phyloP scores from a whole-genome alignment of 2,329 filamentous ascomycete genomes.

The Colletotrichum cuscutae region DNA sequence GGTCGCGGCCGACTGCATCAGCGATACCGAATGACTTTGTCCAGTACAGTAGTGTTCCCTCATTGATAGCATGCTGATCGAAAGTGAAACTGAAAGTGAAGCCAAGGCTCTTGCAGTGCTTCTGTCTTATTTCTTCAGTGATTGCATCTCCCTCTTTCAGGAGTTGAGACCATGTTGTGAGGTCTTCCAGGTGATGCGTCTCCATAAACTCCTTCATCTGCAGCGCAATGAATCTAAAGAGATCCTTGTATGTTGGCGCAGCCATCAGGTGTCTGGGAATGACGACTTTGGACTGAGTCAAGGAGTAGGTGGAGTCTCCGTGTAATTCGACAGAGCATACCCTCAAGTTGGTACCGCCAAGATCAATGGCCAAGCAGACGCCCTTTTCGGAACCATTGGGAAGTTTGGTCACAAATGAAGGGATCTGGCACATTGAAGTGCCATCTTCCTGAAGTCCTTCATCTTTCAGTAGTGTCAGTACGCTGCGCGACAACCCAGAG shows the following conservation, averaged over 20 bases:
- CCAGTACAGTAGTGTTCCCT: constrained; percentile 79
- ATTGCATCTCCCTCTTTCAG: neutral
- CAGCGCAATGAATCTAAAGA: constrained; percentile 79
- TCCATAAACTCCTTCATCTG: constrained; percentile 77
- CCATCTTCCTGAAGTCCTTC: constrained; percentile 49
- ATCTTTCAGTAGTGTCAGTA: constrained; percentile 49
- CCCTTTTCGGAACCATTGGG: constrained; percentile 83
- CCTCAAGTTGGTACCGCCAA: constrained; percentile 48
- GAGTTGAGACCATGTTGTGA: constrained; percentile 16
- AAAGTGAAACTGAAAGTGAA: constrained; percentile 76
- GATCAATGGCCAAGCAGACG: constrained; percentile 44
- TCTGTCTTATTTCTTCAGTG: constrained; percentile 4
- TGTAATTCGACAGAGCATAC: constrained; percentile 46
- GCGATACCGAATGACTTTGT: constrained; percentile 84
- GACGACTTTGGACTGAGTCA: constrained; percentile 66
- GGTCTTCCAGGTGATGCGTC: constrained; percentile 57
- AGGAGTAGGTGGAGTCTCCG: constrained; percentile 75
- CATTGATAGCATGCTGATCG: constrained; percentile 73
- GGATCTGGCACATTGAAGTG: constrained; percentile 67
- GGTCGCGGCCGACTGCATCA: constrained; percentile 80
- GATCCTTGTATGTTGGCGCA: constrained; percentile 57
- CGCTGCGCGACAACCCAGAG: neutral
- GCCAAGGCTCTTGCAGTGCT: constrained; percentile 37
- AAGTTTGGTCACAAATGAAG: constrained; percentile 80
- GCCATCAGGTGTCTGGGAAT: constrained; percentile 39